Conservation (phyloP, 2,329 filamentous ascomycete species). For the Rhexocercosporidium sp. region DNA sequence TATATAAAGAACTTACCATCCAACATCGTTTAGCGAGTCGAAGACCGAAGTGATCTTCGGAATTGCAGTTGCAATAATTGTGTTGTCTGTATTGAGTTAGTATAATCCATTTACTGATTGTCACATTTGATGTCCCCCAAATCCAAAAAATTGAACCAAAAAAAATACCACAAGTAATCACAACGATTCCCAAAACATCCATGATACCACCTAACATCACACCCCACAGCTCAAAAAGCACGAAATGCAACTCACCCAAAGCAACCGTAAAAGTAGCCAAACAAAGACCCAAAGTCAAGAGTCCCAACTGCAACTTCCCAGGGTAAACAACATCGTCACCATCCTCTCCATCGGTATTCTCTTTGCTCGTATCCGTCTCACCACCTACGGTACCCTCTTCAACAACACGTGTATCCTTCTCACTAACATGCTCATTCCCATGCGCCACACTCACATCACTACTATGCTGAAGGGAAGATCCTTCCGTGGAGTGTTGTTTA, state of each 20-base stretch:
- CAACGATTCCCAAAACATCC: background rate
- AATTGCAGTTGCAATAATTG: conserved; percentile 47
- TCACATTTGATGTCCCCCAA: background rate
- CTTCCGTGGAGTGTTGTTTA: conserved; percentile 11
- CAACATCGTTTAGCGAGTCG: conserved; percentile 46
- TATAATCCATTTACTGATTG: background rate
- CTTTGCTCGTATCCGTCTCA: conserved; percentile 6
- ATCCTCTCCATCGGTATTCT: conserved; percentile 19
- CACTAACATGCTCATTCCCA: conserved; percentile 7
- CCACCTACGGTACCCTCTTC: background rate
- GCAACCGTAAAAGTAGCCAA: conserved; percentile 54
- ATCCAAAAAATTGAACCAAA: background rate
- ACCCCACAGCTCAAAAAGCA: background rate
- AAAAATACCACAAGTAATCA: background rate
- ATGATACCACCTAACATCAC: background rate
- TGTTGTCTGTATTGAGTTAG: conserved; percentile 41
- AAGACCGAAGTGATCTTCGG: conserved; percentile 49
- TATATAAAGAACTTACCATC: conserved; percentile 41
- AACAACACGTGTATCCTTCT: conserved; percentile 9
- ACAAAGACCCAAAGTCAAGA: conserved; percentile 54
- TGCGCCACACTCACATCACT: background rate
- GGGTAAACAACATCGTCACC: conserved; percentile 38
- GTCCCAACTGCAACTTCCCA: conserved; percentile 37
- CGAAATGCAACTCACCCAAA: conserved; percentile 42
- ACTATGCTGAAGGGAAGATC: background rate